Conservation (phyloP, 2,329 filamentous ascomycete species). For the Ophiocordyceps camponoti-saundersi region DNA sequence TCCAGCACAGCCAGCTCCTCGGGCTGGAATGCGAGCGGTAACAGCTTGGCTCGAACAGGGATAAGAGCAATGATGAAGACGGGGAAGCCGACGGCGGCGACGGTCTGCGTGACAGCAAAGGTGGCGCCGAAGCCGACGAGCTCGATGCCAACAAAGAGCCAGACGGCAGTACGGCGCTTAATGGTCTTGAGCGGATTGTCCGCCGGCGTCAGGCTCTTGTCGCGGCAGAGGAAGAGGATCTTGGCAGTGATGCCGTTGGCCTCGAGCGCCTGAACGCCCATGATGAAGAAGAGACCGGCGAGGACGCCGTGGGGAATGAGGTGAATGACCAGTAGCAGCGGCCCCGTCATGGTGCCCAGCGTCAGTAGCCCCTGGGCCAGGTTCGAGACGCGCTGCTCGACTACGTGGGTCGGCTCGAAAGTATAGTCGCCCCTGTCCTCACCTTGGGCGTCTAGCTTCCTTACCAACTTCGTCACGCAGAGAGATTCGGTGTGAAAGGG, state of each 20-base stretch:
- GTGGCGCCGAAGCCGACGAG: constrained; percentile 58
- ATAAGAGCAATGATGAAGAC: constrained; percentile 55
- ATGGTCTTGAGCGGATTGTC: constrained; percentile 44
- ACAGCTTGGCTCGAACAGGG: constrained; percentile 43
- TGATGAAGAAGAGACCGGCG: constrained; percentile 69
- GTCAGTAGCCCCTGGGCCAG: constrained; percentile 63
- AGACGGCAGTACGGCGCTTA: constrained; percentile 46
- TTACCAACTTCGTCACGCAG: constrained; percentile 46
- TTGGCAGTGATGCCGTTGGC: constrained; percentile 65
- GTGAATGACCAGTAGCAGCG: constrained; percentile 56
- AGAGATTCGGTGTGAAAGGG: constrained; percentile 69
- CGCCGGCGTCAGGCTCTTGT: constrained; percentile 41
- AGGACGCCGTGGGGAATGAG: constrained; percentile 67
- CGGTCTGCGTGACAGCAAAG: constrained; percentile 70
- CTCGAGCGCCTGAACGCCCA: constrained; percentile 64
- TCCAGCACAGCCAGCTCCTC: constrained; percentile 49
- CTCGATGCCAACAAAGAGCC: constrained; percentile 54
- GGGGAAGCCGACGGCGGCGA: constrained; percentile 68
- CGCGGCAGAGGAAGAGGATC: constrained; percentile 50
- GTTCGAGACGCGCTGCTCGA: constrained; percentile 67
- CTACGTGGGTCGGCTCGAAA: constrained; percentile 41
- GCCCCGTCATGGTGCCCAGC: constrained; percentile 62
- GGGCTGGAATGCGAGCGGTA: constrained; percentile 42
- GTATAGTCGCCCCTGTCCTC: constrained; percentile 38
- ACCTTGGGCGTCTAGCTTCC: constrained; percentile 34